A percentile compares a stretch with the other conserved stretches of the same genome.
These are phyloP conservation scores for Rutstroemia sp. DNA, from an alignment of 2,329 filamentous ascomycete genomes.

Conservation along the genomic window DNA sequence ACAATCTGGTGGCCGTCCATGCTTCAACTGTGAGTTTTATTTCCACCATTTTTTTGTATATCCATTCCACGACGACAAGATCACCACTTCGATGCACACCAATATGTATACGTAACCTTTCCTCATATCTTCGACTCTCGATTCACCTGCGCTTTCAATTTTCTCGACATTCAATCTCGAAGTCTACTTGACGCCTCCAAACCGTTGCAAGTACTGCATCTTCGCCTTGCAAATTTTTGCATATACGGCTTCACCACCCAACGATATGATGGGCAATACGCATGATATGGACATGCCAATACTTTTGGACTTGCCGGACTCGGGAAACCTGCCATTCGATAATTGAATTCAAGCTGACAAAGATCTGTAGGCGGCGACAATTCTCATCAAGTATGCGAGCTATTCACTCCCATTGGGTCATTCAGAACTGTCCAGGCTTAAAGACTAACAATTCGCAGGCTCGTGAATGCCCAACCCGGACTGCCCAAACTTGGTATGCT, in stretches of 20 bases:
- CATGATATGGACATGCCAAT: background rate
- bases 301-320: background rate
- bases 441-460: constrained; percentile 44
- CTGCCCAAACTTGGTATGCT: constrained; percentile 71
- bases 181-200: too few species aligned
- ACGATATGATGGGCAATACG: background rate
- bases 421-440: background rate
- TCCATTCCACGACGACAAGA: background rate
- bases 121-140: background rate
- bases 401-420: constrained; percentile 12
- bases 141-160: background rate
- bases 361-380: constrained; percentile 57
- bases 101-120: background rate
- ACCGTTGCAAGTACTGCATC: too few species aligned
- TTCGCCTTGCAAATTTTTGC: too few species aligned
- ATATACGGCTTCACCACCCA: too few species aligned
- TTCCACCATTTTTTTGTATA: background rate
- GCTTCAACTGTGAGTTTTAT: constrained; percentile 44
- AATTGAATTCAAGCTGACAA: constrained; percentile 17
- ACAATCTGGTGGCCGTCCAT: constrained; percentile 32
- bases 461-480: constrained; percentile 79
- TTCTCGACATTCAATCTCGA: too few species aligned
- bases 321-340: background rate
- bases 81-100: background rate
- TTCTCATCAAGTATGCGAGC: constrained; percentile 58